These are phyloP conservation scores for Trichoderma citrinoviride DNA, from an alignment of 2,329 filamentous ascomycete genomes.

Conservation along the genomic window DNA sequence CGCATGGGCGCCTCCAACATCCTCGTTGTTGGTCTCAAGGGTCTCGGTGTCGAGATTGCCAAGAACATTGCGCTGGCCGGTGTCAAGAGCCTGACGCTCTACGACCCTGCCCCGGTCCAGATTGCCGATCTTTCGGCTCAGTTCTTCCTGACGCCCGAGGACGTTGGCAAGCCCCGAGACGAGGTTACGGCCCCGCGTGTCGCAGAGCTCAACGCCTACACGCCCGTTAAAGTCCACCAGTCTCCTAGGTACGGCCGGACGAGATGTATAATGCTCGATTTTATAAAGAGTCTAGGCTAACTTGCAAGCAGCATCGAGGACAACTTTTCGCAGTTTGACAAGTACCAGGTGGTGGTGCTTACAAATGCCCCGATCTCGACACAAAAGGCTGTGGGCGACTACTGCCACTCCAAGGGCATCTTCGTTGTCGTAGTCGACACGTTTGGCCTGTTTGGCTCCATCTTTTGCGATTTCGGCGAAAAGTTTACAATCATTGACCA, in stretches of 20 bases:
- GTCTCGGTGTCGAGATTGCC: slow-evolving; percentile 94
- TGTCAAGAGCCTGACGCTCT: slow-evolving; percentile 93
- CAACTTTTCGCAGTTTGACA: slow-evolving; percentile 78
- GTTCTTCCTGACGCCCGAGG: slow-evolving; percentile 87
- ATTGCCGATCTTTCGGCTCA: slow-evolving; percentile 92
- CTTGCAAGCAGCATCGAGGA: slow-evolving; percentile 58
- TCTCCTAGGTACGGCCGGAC: slow-evolving; percentile 47
- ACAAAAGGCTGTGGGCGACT: slow-evolving; percentile 83
- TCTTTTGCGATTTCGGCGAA: slow-evolving; percentile 96
- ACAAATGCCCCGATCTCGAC: slow-evolving; percentile 78
- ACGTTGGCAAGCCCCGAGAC: slow-evolving; percentile 90
- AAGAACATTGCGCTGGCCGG: slow-evolving; percentile 98
- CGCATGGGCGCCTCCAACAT: slow-evolving; percentile 97
- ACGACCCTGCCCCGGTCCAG: slow-evolving; percentile 80
- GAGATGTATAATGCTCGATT: slow-evolving; percentile 16
- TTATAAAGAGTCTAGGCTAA: background rate
- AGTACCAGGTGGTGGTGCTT: slow-evolving; percentile 89
- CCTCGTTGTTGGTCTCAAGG: slow-evolving; percentile 86
- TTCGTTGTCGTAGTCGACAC: slow-evolving; percentile 85
- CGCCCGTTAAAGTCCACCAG: slow-evolving; percentile 77
- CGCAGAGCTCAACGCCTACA: slow-evolving; percentile 94
- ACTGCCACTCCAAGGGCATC: slow-evolving; percentile 91
- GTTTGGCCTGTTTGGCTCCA: slow-evolving; percentile 88
- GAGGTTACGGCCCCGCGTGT: slow-evolving; percentile 83
- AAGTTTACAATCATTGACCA: slow-evolving; percentile 88